Evolutionary conservation across 2,329 filamentous ascomycete species (phyloP).

Genomic region (Orbilia quercus): DNA sequence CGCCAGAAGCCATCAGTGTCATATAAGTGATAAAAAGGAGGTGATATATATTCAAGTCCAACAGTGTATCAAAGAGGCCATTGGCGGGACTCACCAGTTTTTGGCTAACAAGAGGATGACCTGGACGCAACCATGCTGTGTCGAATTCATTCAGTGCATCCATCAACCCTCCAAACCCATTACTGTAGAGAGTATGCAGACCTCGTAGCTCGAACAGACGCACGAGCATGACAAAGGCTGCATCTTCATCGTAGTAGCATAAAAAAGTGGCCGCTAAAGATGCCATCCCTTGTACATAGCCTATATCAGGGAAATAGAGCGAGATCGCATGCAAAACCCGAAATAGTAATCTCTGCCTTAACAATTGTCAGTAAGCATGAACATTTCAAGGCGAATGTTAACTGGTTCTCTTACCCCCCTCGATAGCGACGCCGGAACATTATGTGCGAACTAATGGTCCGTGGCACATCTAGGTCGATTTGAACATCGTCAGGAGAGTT

Average conservation of each 20-base stretch:
- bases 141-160: conserved; percentile 86
- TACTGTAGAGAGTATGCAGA: conserved; percentile 82
- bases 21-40: background rate
- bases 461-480: conserved; percentile 95
- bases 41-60: background rate
- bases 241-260: conserved; percentile 96
- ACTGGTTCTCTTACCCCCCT: conserved; percentile 70
- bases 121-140: conserved; percentile 79
- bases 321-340: conserved; percentile 91
- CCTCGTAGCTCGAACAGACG: conserved; percentile 90
- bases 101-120: conserved; percentile 73
- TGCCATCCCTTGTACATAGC: conserved; percentile 98
- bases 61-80: background rate
- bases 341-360: conserved; percentile 79
- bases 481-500: conserved; percentile 91
- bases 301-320: conserved; percentile 87
- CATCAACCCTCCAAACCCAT: conserved; percentile 88
- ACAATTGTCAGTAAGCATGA: background rate
- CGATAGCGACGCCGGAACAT: conserved; percentile 95
- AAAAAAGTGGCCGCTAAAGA: conserved; percentile 89
- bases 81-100: conserved; percentile 74
- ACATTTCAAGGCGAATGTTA: too few species aligned
- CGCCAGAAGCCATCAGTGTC: background rate
- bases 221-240: conserved; percentile 95
- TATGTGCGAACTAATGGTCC: conserved; percentile 93